Conservation (phyloP, 768 basidiomycete genomes). For the Baorangia bicolor region DNA sequence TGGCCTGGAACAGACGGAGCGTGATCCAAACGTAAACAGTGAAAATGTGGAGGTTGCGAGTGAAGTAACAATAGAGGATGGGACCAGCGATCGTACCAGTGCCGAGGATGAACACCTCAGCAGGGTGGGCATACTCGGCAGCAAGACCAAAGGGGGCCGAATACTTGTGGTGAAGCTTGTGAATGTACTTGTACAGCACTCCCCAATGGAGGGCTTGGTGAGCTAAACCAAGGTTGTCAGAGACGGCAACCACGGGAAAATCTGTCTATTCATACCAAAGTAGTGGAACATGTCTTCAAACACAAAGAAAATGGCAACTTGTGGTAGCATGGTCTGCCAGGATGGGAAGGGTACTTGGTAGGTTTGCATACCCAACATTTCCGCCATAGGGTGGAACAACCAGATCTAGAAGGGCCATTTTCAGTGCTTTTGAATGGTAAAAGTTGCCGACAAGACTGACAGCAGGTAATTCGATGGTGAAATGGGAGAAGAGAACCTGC, state of each 20-base stretch:
- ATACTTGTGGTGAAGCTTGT: slow-evolving; percentile 98
- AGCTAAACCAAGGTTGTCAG: slow-evolving; percentile 43
- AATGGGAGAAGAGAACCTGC: slow-evolving; percentile 90
- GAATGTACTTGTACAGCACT: slow-evolving; percentile 84
- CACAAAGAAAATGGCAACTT: slow-evolving; percentile 87
- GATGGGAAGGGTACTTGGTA: slow-evolving; percentile 91
- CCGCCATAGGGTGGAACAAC: slow-evolving; percentile 90
- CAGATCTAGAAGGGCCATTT: slow-evolving; percentile 57
- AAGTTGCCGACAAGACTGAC: slow-evolving; percentile 41
- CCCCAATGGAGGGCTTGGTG: slow-evolving; percentile 89
- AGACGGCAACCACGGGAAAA: background rate
- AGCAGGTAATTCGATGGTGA: slow-evolving; percentile 90
- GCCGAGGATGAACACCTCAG: slow-evolving; percentile 93
- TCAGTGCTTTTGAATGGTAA: background rate
- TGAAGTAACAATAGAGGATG: slow-evolving; percentile 79
- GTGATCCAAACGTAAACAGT: slow-evolving; percentile 95
- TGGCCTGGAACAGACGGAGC: slow-evolving; percentile 92
- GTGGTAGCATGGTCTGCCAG: slow-evolving; percentile 64
- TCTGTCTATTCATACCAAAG: slow-evolving; percentile 49
- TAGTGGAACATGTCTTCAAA: slow-evolving; percentile 98
- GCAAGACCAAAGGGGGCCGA: slow-evolving; percentile 96
- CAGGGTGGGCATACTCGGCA: slow-evolving; percentile 97
- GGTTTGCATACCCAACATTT: slow-evolving; percentile 84
- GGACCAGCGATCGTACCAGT: slow-evolving; percentile 89
- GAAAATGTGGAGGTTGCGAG: slow-evolving; percentile 76